phyloP scores from a whole-genome alignment of 345 rosid genomes.

The Kandelia obovata region DNA sequence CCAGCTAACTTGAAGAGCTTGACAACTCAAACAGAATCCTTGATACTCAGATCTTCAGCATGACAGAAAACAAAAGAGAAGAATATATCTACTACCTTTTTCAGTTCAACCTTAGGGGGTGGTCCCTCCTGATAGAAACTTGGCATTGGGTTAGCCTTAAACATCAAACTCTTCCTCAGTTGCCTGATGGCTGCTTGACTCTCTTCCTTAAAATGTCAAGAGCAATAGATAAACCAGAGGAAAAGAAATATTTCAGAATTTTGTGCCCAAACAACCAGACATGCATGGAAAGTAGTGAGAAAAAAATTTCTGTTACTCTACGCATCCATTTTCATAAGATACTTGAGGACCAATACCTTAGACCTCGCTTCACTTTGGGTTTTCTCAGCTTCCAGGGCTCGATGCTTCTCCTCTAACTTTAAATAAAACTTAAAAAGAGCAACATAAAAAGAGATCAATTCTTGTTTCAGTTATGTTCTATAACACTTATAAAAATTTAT shows the following conservation, averaged over 20 bases:
- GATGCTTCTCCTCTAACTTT: conserved; percentile 82
- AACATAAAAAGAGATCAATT: conserved; percentile 7
- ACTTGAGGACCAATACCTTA: conserved; percentile 44
- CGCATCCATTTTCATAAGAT: not conserved
- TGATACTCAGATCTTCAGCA: not conserved
- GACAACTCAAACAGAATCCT: no score
- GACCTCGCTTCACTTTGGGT: conserved; percentile 68
- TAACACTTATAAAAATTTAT: not conserved
- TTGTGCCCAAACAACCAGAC: not conserved
- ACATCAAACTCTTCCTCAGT: conserved; percentile 34
- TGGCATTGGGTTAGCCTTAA: conserved; percentile 44
- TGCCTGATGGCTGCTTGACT: conserved; percentile 36
- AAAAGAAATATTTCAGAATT: conserved; percentile 10
- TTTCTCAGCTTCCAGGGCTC: conserved; percentile 76
- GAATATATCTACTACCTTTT: conserved; percentile 27
- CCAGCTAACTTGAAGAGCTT: no score
- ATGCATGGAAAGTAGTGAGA: conserved; percentile 1
- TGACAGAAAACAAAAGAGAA: not conserved
- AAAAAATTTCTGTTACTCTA: not conserved
- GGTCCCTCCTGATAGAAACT: conserved; percentile 36
- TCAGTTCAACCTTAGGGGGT: conserved; percentile 35
- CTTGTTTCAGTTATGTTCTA: conserved; percentile 1
- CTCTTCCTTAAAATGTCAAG: conserved; percentile 28
- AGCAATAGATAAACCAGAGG: not conserved
- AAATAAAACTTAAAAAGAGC: conserved; percentile 53